Evolutionary conservation across 192 early-diverging fungal species (phyloP), one percentile per base, ranked within the genome.

Genomic region (Entomortierella chlamydospora): DNA sequence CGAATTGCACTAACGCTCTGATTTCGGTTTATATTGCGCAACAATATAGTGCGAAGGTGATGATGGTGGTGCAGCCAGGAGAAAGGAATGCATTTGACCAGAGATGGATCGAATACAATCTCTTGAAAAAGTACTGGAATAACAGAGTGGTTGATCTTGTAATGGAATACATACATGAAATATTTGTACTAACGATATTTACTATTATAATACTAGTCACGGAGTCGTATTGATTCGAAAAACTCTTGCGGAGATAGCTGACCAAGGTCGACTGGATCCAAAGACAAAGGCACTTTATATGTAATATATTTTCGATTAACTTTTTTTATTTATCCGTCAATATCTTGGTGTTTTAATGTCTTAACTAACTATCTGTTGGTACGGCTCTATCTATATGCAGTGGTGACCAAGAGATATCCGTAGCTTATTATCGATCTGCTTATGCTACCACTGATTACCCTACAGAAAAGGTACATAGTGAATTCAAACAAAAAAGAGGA

Each of bases 71-170:
- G 28, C 96, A 97, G 72, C 94, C 95, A 33, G 87, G 83, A n/a
- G 97, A 99, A 82, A 87, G 94, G 39, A 99, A 99, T 66, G 87
- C 89, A 22, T 96, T 93, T 83, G 97, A 99, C 83, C 97, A 99
- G 81, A 88, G 95, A 51, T 91, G 87, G 85, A 90, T 97, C 41
- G 94, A 96, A 68, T 93, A 94, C 57, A 83, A 72, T n/a, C 78
- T 97, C n/a, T 84, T 91, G 41, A 78, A 81, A 1, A 85, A 82
- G 85, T 89, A 85, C 61, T 4, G 49, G 17, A 54, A 28, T 4
- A 54, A 54, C 25, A 54, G 52, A 30, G 11, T 15, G 25, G 4
- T 54, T 51, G 17, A 25, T 11, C 50, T 15, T 51, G 17, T 58
- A 20, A 47, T 20, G 15, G 45, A 47, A 12, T n/a, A n/a, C n/a